phyloP scores from a whole-genome alignment of 192 early-diverging fungal genomes.

The Dispira simplex region DNA sequence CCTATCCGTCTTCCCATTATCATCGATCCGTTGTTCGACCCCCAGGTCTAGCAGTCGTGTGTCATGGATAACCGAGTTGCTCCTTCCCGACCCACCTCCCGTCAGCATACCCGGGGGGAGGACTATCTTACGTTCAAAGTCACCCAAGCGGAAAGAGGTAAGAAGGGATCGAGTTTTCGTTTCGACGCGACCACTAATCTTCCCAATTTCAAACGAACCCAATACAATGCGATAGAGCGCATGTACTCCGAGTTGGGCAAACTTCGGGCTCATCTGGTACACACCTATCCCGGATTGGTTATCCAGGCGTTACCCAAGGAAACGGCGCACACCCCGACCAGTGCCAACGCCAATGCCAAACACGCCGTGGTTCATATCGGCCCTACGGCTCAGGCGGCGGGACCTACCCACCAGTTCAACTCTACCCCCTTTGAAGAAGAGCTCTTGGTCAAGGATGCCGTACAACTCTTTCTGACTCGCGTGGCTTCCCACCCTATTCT shows the following conservation, averaged over 20 bases:
- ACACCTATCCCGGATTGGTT: slow-evolving; percentile 31
- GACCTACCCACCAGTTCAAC: slow-evolving; percentile 14
- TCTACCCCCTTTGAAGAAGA: slow-evolving; percentile 30
- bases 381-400: background rate
- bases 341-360: background rate
- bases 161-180: too few species aligned
- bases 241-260: slow-evolving; percentile 30
- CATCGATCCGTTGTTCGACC: too few species aligned
- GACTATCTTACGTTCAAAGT: too few species aligned
- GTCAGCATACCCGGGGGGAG: too few species aligned
- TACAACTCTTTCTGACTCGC: slow-evolving; percentile 29
- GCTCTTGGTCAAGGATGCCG: slow-evolving; percentile 22
- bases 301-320: slow-evolving; percentile 25
- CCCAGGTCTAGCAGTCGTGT: too few species aligned
- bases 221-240: slow-evolving; percentile 26
- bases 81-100: too few species aligned
- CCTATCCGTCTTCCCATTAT: too few species aligned
- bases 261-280: slow-evolving; percentile 25
- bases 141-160: too few species aligned
- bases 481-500: slow-evolving; percentile 26
- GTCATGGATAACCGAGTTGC: too few species aligned
- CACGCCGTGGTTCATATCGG: background rate
- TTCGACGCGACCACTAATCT: slow-evolving; percentile 16
- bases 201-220: slow-evolving; percentile 25
- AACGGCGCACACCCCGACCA: slow-evolving; percentile 13